A percentile compares a stretch with the other conserved stretches of the same genome.
Conservation (phyloP, 2,329 filamentous ascomycete genomes). For the Talaromyces marneffei region DNA sequence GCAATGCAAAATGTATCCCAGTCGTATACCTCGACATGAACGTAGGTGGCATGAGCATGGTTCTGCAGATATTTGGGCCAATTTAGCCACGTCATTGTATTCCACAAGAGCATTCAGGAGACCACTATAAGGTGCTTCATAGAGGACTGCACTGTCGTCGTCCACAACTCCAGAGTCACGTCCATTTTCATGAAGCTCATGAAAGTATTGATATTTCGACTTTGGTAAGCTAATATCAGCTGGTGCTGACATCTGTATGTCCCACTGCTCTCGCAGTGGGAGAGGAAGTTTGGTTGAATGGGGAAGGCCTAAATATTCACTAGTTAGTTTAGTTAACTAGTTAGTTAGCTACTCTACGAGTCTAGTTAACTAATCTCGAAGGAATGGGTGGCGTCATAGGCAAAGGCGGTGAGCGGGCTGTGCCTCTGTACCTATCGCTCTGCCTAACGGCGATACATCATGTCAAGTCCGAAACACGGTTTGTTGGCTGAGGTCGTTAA, state of each 20-base stretch:
- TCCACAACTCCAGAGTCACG: background rate
- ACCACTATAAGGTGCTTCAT: conserved; percentile 2
- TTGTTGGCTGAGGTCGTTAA: background rate
- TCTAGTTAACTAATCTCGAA: too few relatives aligned
- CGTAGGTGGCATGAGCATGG: background rate
- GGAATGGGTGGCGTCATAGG: conserved; percentile 30
- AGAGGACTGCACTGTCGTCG: conserved; percentile 5
- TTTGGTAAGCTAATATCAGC: background rate
- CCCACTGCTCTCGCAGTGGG: too few relatives aligned
- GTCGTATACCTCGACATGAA: background rate
- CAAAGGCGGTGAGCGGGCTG: conserved; percentile 26
- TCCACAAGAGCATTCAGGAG: conserved; percentile 4
- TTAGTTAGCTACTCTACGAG: too few relatives aligned
- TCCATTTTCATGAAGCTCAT: background rate
- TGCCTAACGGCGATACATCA: background rate
- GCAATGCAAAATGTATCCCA: conserved; percentile 11
- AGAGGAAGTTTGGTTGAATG: too few relatives aligned
- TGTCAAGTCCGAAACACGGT: background rate
- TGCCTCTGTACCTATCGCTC: background rate
- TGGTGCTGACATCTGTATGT: background rate
- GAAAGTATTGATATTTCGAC: background rate
- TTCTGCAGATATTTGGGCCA: conserved; percentile 5
- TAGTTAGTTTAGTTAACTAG: too few relatives aligned
- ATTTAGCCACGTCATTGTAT: background rate
- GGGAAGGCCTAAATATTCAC: background rate